Conservation (phyloP, 257 asterid species). For the Parsonsia alboflavescens region DNA sequence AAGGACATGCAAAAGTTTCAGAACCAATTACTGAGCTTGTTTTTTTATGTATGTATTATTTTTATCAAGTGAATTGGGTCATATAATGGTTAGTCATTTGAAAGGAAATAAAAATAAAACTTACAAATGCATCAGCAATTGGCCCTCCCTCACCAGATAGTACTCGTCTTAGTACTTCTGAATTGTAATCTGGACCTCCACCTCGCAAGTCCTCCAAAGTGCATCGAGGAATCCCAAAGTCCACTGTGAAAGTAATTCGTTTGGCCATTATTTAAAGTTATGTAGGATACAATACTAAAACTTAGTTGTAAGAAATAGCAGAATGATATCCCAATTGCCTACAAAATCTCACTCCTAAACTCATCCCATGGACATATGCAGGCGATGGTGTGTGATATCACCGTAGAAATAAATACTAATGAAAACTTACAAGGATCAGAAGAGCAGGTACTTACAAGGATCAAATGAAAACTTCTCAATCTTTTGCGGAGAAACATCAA, state of each 20-base stretch:
- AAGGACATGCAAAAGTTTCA: background rate
- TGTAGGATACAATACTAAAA: background rate
- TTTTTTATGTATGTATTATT: background rate
- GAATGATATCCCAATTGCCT: background rate
- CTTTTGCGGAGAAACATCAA: conserved; percentile 54
- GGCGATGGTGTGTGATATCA: background rate
- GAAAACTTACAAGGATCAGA: too few relatives aligned
- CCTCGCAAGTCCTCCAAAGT: conserved; percentile 52
- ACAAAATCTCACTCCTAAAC: background rate
- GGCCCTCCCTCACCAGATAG: conserved; percentile 72
- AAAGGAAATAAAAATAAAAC: conserved; percentile 15
- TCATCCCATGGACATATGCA: background rate
- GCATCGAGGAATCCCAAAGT: conserved; percentile 80
- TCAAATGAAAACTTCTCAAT: conserved; percentile 60
- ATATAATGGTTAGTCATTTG: background rate
- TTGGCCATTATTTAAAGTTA: background rate
- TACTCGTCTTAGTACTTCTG: conserved; percentile 54
- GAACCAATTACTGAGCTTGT: background rate
- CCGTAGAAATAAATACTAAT: background rate
- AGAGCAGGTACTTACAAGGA: conserved; percentile 53
- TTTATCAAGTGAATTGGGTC: background rate
- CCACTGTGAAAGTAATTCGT: conserved; percentile 32
- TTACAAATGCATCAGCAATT: conserved; percentile 76
- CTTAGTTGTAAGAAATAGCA: background rate
- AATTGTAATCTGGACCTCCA: conserved; percentile 70